Base-by-base conservation (phyloP, 208 protist genomes). In the Angomonas deanei region DNA sequence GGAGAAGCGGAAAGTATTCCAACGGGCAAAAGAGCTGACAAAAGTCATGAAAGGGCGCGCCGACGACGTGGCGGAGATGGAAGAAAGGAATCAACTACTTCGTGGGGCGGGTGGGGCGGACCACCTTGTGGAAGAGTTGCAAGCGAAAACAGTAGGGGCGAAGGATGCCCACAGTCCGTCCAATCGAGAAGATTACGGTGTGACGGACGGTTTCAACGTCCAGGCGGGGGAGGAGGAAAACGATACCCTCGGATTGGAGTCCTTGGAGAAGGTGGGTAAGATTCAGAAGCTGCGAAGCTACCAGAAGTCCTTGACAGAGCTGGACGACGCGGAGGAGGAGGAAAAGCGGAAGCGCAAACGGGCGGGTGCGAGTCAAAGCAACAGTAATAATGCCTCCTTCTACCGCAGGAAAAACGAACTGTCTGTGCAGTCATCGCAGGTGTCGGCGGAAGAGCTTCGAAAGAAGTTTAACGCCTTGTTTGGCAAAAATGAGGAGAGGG, bases 251-350 rank as follows among this genome's bases (percentile, higher is more conserved):
- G 39, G 64, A 15, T 56, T 66, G 11, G 56, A 77, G 27, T 27
- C 49, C 21, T 32, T 64, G 15, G 67, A 70, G 1, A 88, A 88
- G 56, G 64, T 28, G 4, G 64, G 74, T 2, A 72, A 62, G 21
- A 64, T 88, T 1, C 31, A 38, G 11, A 80, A 88, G 56, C 70
- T 88, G 61, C 76, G 81, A 21, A 55, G 52, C n/a, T 58, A 82
- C 11, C 81, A 88, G 68, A 68, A 68, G 19, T 33, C 67, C 19
- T 70, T 88, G 47, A 59, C 61, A 23, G 68, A 81, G 62, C 58
- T 82, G 49, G 72, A 76, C 36, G 71, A 77, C 8, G 70, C 69
- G 8, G 71, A 76, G 36, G 70, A 72, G 57, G 69, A 74, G 19
- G 30, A 27, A 15, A 28, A 23, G 34, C 13, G 28, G 27, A 30